Evolutionary conservation across 495 filamentous ascomycete species (phyloP).

Genomic region (Staphylotrichum tortipilum): DNA sequence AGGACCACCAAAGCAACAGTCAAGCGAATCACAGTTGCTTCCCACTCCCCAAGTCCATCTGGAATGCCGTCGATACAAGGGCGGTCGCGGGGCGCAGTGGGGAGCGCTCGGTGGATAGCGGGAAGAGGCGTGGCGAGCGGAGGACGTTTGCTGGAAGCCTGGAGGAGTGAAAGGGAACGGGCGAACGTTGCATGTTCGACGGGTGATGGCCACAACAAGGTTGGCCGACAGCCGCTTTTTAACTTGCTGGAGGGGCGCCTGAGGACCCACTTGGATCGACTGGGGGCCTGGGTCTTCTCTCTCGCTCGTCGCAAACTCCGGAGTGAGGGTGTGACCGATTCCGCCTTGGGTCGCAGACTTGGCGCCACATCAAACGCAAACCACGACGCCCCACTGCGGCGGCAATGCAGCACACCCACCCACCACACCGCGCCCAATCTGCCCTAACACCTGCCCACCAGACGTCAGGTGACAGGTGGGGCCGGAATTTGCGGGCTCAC

Average conservation of each 20-base stretch:
- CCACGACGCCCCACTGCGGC: too few species aligned
- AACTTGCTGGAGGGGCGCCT: conserved; percentile 5
- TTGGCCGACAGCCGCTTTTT: conserved; percentile 11
- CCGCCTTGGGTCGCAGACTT: not conserved
- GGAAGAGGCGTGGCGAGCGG: not conserved
- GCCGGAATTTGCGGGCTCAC: conserved; percentile 21
- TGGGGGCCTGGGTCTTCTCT: not conserved
- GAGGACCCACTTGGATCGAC: not conserved
- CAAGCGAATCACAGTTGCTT: not conserved
- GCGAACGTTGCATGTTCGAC: conserved; percentile 17
- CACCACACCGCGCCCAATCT: too few species aligned
- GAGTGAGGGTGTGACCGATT: conserved; percentile 8
- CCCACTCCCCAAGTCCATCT: not conserved
- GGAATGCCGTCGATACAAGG: too few species aligned
- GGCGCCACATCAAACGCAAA: not conserved
- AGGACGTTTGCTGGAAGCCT: conserved; percentile 1
- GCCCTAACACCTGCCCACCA: conserved; percentile 22
- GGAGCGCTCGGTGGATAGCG: not conserved
- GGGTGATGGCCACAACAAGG: conserved; percentile 6
- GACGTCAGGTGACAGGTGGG: conserved; percentile 25
- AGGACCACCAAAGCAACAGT: not conserved
- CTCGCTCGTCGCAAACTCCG: not conserved
- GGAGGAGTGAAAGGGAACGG: conserved; percentile 14
- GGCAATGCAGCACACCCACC: too few species aligned
- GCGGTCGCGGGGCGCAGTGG: not conserved